A percentile compares a stretch with the other conserved stretches of the same genome.
Evolutionary conservation across 441 rosid species (phyloP).

Genomic region (Dalechampia spathulata): DNA sequence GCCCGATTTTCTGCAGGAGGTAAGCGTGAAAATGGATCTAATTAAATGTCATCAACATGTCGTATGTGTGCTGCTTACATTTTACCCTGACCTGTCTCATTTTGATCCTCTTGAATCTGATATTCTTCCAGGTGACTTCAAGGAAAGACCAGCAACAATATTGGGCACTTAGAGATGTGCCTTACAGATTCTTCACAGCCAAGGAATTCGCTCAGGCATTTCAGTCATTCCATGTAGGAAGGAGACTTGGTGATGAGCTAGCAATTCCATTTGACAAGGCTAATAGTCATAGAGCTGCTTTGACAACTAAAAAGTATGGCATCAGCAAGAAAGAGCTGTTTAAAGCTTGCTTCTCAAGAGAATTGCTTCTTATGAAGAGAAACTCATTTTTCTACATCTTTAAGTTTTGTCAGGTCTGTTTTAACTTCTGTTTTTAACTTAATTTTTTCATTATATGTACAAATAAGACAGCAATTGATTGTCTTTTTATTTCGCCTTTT

Average conservation of each 20-base stretch:
- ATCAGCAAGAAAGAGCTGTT: conserved; percentile 43
- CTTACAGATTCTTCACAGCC: conserved; percentile 50
- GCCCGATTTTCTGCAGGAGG: conserved; percentile 83
- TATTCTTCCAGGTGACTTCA: conserved; percentile 59
- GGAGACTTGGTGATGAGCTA: conserved; percentile 42
- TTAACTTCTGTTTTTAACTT: neutral
- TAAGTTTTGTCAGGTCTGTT: conserved; percentile 53
- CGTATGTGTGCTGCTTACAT: no score
- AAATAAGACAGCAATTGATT: no score
- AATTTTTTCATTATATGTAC: neutral
- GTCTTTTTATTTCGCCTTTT: neutral
- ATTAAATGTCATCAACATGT: no score
- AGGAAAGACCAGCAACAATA: conserved; percentile 81
- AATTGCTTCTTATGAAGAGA: conserved; percentile 68
- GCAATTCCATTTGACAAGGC: conserved; percentile 46
- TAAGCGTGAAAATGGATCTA: conserved; percentile 10
- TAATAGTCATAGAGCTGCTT: conserved; percentile 56
- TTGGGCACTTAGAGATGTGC: conserved; percentile 43
- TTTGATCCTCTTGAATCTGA: neutral
- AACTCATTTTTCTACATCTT: conserved; percentile 22
- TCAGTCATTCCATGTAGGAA: conserved; percentile 57
- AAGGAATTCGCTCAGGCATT: conserved; percentile 61
- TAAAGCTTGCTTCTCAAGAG: conserved; percentile 61
- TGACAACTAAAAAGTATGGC: conserved; percentile 53
- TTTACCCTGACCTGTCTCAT: no score